Base-by-base conservation (phyloP, 2,329 filamentous ascomycete species). In the Chaetomiaceae sp. region DNA sequence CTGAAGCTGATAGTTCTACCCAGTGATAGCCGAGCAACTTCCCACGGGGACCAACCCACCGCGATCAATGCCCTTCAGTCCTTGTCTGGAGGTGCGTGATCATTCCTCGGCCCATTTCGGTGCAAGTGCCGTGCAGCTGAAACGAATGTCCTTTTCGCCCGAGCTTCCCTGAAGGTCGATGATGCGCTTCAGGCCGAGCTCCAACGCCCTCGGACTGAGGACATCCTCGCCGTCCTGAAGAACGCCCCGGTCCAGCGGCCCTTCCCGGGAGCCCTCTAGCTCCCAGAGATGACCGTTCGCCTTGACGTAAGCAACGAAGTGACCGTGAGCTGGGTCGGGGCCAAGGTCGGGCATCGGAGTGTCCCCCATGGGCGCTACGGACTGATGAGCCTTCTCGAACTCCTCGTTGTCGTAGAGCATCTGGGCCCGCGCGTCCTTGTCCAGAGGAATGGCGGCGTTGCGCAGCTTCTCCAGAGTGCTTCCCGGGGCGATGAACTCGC, bases 271-370 rank as follows among this genome's bases (percentile, higher is more conserved):
- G 1, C 88, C 88, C 65, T 94, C 88, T 58, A 94, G 65, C 68
- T 94, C 88, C 81, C 86, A 94, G 34, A 94, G 61, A 45, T 71
- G 71, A 6, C 76, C 74, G 44, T 83, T 72, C 3, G 69, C 70
- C 65, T 84, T 88, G 39, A 90, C 81, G 61, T 90, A 93, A 34
- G 84, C 85, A 32, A 94, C 83, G 58, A 89, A 94, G 63, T 94
- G 88, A 52, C 88, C 84, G 1, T 81, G 70, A 24, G 73, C 71
- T 38, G 50, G 42, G 1, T 17, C 35, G 6, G 78, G 79, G 11
- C 82, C 75, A 10, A 80, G 78, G 15, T 68, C 60, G 1, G 84
- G 84, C 1, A 84, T 76, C 12, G 64, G 63, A 0, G 84, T 86
- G 60, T 88, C 84, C 1, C 88, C 88, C 33, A 72, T 65, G 2